phyloP scores from a whole-genome alignment of 2,329 filamentous ascomycete species.

The Trichoderma sp. region DNA sequence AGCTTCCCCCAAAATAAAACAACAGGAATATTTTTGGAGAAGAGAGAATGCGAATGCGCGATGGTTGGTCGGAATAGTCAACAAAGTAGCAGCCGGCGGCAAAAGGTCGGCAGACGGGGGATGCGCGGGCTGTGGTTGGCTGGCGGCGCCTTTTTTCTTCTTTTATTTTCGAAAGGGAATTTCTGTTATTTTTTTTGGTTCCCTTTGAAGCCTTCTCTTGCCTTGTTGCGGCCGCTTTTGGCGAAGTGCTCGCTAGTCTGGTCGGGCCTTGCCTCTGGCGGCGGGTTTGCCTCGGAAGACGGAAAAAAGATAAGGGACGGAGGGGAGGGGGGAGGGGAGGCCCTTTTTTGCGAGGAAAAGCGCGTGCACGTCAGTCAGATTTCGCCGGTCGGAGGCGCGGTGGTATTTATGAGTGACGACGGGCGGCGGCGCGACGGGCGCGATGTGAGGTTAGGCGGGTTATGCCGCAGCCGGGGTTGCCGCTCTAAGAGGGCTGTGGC shows the following conservation, averaged over 20 bases:
- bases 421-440: conserved; percentile 41
- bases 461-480: conserved; percentile 38
- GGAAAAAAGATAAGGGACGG: conserved; percentile 19
- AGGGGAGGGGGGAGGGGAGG: conserved; percentile 35
- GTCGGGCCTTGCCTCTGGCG: neutral
- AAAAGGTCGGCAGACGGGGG: conserved; percentile 21
- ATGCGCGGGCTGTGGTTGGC: conserved; percentile 27
- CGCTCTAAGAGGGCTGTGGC: conserved; percentile 28
- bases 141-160: neutral
- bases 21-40: conserved; percentile 24
- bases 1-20: conserved; percentile 9
- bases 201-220: conserved; percentile 26
- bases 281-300: conserved; percentile 10
- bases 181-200: conserved; percentile 22
- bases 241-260: neutral
- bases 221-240: conserved; percentile 21
- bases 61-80: conserved; percentile 27
- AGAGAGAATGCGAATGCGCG: conserved; percentile 26
- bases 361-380: conserved; percentile 51
- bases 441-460: conserved; percentile 42
- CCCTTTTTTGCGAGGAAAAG: conserved; percentile 49
- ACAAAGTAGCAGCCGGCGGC: conserved; percentile 10
- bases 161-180: conserved; percentile 16
- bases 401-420: conserved; percentile 52
- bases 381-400: conserved; percentile 49